These are phyloP conservation scores for Phytophthora brassicae DNA, from an alignment of 352 stramenopile genomes.

Conservation along the genomic window DNA sequence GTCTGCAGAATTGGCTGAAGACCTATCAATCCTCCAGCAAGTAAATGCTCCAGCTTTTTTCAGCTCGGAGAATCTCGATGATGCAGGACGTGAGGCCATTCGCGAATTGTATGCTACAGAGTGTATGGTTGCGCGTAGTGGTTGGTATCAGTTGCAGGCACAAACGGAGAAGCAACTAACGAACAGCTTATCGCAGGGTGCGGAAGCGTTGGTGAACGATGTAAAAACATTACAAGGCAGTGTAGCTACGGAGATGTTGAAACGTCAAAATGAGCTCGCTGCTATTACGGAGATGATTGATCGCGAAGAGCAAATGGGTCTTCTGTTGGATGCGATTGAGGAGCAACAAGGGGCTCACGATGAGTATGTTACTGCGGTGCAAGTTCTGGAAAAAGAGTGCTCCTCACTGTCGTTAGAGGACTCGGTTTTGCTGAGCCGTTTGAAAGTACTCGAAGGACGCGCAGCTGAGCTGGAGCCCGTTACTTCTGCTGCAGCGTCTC, in stretches of 20 bases:
- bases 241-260: constrained; percentile 37
- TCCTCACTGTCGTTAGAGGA: constrained; percentile 66
- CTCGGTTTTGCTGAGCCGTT: constrained; percentile 59
- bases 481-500: constrained; percentile 27
- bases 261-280: constrained; percentile 52
- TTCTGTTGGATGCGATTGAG: constrained; percentile 76
- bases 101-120: constrained; percentile 51
- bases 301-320: constrained; percentile 66
- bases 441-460: constrained; percentile 56
- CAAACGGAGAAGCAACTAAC: constrained; percentile 59
- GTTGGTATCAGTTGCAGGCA: constrained; percentile 58
- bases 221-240: constrained; percentile 42
- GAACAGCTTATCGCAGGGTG: constrained; percentile 37
- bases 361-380: constrained; percentile 61
- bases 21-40: constrained; percentile 48
- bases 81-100: constrained; percentile 39
- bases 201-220: constrained; percentile 45
- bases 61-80: constrained; percentile 35
- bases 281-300: constrained; percentile 72
- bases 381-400: constrained; percentile 58
- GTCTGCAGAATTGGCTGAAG: constrained; percentile 43
- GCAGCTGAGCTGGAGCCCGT: constrained; percentile 51
- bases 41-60: constrained; percentile 51
- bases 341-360: constrained; percentile 69
- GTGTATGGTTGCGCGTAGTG: constrained; percentile 51